Percentiles rank a stretch among this genome's conserved stretches.
Evolutionary conservation across 768 basidiomycete species (phyloP).

Genomic region (Tulasnella sp.): DNA sequence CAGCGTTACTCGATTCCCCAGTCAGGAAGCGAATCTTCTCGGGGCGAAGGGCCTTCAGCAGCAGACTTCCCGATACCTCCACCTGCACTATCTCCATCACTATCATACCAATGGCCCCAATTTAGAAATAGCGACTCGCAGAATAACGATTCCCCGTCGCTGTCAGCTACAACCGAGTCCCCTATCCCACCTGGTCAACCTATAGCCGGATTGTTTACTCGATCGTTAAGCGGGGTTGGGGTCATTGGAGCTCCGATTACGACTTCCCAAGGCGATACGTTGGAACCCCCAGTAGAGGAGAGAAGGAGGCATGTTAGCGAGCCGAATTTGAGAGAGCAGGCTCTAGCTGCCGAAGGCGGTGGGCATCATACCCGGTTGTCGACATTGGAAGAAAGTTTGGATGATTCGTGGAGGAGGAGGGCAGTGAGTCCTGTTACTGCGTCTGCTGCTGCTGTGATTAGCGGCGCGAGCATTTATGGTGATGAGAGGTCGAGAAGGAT

Average conservation of each 20-base stretch:
- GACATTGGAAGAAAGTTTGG: not conserved
- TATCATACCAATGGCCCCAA: not conserved
- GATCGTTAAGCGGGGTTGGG: not conserved
- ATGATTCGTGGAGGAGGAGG: not conserved
- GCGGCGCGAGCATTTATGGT: not conserved
- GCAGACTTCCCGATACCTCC: not conserved
- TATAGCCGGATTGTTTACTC: not conserved
- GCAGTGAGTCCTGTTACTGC: not conserved
- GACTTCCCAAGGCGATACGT: not conserved
- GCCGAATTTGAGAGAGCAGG: not conserved
- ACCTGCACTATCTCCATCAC: not conserved
- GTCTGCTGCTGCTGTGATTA: not conserved
- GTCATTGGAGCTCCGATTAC: not conserved
- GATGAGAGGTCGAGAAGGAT: conserved; percentile 6
- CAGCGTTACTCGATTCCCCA: not conserved
- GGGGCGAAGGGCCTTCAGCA: not conserved
- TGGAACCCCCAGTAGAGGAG: not conserved
- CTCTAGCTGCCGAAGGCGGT: not conserved
- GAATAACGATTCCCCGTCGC: not conserved
- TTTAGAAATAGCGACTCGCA: not conserved
- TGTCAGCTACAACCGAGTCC: not conserved
- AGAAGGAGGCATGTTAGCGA: not conserved
- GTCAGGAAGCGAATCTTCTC: not conserved
- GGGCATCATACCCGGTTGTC: not conserved
- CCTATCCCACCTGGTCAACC: not conserved